Evolutionary conservation across 805 yeast species (phyloP), one percentile per base, ranked within the genome.

Genomic region (Candida nitratophila): DNA sequence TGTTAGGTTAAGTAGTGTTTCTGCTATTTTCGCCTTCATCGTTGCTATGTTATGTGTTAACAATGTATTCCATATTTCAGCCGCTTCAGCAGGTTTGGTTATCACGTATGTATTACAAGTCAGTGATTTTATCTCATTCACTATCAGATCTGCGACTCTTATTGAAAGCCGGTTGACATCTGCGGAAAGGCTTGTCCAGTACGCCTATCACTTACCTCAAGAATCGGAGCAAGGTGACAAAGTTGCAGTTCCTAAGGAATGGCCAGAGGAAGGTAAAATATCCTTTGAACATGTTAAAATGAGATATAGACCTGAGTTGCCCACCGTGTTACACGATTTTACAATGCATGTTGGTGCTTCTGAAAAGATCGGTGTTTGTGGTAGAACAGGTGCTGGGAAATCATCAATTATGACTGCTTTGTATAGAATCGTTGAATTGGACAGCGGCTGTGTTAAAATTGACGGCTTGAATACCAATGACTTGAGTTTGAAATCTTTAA

Each of bases 371-470:
- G 96, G 95, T 41, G 77, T 86, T 45, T 84, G 91, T 68, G 96
- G 96, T 34, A 74, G 96, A 59, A 86, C 96, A 0, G 96, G 96
- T 54, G 93, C 95, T 7, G 96, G 96, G 44, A 81, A 80, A 61
- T 67, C 81, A 2, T 73, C 84, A 8, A 74, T 81, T 43, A 79
- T 79, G 80, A 68, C 77, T 22, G 80, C 83, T 2, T 61, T 81
- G 42, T 81, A 71, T 57, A 65, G 86, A 51, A 58, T 81, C 32
- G 61, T 71, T 14, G 86, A 77, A 54, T 51, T 77, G 37, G 65
- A 61, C 32, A 55, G 60, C 21, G 82, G 83, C 3, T 47, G 47
- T 12, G 73, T 77, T 24, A 44, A 44, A 19, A 76, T 77, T 50
- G 83, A 77, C 52, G 81, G 70, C 10, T 54, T 75, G 17, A 79